Percentiles rank a stretch among this genome's conserved stretches.
phyloP scores from a whole-genome alignment of 495 filamentous ascomycete genomes.

The Annulohypoxylon stygium region DNA sequence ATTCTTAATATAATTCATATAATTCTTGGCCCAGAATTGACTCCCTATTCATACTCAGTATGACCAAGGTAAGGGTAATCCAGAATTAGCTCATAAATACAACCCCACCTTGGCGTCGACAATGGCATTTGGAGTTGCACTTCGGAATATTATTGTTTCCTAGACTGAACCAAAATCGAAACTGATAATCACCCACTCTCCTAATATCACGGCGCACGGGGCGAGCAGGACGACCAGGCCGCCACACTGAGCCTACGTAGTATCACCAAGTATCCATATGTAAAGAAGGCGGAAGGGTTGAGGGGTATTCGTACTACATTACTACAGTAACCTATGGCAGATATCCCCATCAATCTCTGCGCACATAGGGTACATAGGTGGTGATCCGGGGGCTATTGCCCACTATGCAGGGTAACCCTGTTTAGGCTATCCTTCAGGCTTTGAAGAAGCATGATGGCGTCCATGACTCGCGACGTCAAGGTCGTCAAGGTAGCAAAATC shows the following conservation, averaged over 20 bases:
- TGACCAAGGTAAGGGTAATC: background rate
- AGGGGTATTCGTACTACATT: slow-evolving; percentile 19
- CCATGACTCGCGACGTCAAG: slow-evolving; percentile 22
- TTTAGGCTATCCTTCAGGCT: slow-evolving; percentile 44
- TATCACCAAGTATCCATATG: slow-evolving; percentile 4
- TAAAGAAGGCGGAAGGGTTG: slow-evolving; percentile 14
- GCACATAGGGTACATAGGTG: background rate
- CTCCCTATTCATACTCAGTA: background rate
- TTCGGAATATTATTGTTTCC: slow-evolving; percentile 3
- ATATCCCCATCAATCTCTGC: slow-evolving; percentile 7
- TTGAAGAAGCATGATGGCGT: slow-evolving; percentile 12
- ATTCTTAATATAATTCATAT: background rate
- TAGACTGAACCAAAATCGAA: background rate
- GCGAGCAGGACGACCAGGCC: slow-evolving; percentile 20
- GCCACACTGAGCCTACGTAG: slow-evolving; percentile 22
- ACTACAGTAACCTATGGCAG: slow-evolving; percentile 25
- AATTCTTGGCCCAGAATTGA: background rate
- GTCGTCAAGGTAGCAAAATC: slow-evolving; percentile 15
- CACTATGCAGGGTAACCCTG: slow-evolving; percentile 39
- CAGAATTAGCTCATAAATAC: slow-evolving; percentile 13
- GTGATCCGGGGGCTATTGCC: slow-evolving; percentile 17
- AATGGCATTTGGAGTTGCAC: slow-evolving; percentile 14
- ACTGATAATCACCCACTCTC: background rate
- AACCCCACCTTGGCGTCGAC: slow-evolving; percentile 19
- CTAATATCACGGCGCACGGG: slow-evolving; percentile 16